A percentile compares a stretch with the other conserved stretches of the same genome.
phyloP scores from a whole-genome alignment of 331 rosid genomes.

The Quercus phellos region DNA sequence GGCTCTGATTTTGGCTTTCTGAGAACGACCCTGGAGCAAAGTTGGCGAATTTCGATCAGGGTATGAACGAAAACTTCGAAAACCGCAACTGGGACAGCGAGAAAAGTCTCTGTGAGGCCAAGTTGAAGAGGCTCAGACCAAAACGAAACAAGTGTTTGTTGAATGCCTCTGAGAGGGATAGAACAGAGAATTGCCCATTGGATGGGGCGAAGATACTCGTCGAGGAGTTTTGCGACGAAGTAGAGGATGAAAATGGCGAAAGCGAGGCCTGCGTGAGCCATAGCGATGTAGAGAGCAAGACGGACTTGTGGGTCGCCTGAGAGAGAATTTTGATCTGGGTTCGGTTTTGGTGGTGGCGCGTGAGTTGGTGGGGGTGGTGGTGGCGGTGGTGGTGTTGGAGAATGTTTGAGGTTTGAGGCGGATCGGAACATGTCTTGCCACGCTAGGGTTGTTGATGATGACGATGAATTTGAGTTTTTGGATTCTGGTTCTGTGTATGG shows the following conservation, averaged over 20 bases:
- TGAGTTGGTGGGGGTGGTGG: constrained; percentile 17
- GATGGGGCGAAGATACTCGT: constrained; percentile 67
- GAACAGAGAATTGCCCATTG: constrained; percentile 94
- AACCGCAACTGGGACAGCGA: constrained; percentile 68
- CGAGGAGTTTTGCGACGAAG: constrained; percentile 63
- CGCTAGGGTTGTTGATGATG: constrained; percentile 54
- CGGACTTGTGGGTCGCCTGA: constrained; percentile 89
- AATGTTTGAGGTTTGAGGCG: constrained; percentile 55
- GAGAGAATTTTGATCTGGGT: constrained; percentile 35
- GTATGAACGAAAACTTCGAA: constrained; percentile 71
- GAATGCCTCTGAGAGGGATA: constrained; percentile 78
- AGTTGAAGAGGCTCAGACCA: constrained; percentile 72
- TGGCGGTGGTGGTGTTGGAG: constrained; percentile 21
- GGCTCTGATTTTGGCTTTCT: constrained; percentile 47
- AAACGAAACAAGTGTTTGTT: constrained; percentile 60
- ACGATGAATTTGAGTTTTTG: constrained; percentile 15
- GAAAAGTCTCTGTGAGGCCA: constrained; percentile 82
- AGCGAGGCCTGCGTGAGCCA: constrained; percentile 91
- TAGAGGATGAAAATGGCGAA: constrained; percentile 67
- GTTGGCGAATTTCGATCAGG: constrained; percentile 68
- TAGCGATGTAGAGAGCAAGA: constrained; percentile 79
- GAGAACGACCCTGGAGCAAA: constrained; percentile 32
- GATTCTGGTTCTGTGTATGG: constrained; percentile 60
- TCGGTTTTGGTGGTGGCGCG: constrained; percentile 6
- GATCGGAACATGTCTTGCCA: constrained; percentile 99